A percentile compares a stretch with the other conserved stretches of the same genome.
phyloP scores from a whole-genome alignment of 2,329 filamentous ascomycete genomes.

The Ceratocystis alfenasii region DNA sequence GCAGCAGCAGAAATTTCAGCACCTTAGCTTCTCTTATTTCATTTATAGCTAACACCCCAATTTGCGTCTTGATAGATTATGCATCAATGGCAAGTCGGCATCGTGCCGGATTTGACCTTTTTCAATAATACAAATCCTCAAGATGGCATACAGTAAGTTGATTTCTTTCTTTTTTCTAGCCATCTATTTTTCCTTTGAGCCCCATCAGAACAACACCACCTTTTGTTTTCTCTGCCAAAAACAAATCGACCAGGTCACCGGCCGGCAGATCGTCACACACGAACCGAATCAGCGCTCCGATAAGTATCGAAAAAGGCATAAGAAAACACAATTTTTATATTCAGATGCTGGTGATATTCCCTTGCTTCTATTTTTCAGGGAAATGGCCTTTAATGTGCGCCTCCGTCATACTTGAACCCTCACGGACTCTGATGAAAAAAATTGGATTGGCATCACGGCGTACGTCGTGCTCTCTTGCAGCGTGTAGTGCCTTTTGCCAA shows the following conservation, averaged over 20 bases:
- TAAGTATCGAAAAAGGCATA: constrained; percentile 15
- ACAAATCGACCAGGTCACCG: constrained; percentile 14
- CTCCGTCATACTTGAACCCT: neutral
- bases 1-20: neutral
- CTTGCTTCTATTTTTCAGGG: neutral
- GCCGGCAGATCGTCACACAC: neutral
- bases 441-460: constrained; percentile 7
- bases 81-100: constrained; percentile 51
- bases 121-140: constrained; percentile 39
- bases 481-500: neutral
- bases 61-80: constrained; percentile 35
- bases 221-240: constrained; percentile 3
- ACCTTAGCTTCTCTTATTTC: neutral
- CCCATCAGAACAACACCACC: constrained; percentile 25
- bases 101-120: constrained; percentile 49
- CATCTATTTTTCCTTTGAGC: constrained; percentile 27
- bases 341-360: too few species aligned
- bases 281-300: constrained; percentile 14
- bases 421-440: neutral
- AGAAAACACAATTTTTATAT: neutral
- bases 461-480: neutral
- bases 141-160: constrained; percentile 48
- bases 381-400: neutral
- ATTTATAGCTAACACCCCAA: neutral
- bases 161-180: constrained; percentile 24